Conservation (phyloP, 768 basidiomycete species). For the Suillus brevipes region DNA sequence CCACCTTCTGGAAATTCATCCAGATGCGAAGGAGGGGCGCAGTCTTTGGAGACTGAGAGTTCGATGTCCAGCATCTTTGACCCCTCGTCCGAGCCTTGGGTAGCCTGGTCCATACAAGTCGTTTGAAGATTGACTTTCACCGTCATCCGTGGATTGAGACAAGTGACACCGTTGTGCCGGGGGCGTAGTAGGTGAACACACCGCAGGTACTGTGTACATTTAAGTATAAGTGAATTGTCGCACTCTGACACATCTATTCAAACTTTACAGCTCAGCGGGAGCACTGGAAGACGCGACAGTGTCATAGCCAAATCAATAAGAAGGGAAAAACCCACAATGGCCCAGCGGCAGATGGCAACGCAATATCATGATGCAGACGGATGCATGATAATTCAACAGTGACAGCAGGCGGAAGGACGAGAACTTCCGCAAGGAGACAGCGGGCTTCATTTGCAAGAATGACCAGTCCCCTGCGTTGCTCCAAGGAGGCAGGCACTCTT, state of each 20-base stretch:
- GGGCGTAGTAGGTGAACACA: neutral
- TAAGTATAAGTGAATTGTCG: neutral
- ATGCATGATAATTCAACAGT: neutral
- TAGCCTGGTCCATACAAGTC: too few species aligned
- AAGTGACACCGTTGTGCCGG: neutral
- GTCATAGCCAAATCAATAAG: neutral
- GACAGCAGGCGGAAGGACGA: neutral
- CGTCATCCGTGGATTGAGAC: too few species aligned
- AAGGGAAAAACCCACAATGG: neutral
- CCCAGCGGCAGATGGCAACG: too few species aligned
- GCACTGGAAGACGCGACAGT: neutral
- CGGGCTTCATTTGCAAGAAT: neutral
- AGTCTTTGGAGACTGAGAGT: too few species aligned
- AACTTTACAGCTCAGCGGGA: neutral
- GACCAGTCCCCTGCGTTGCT: neutral
- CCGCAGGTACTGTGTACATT: neutral
- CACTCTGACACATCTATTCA: neutral
- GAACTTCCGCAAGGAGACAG: neutral
- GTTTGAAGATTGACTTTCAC: too few species aligned
- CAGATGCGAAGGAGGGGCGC: too few species aligned
- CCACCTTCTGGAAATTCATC: too few species aligned
- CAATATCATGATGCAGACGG: too few species aligned
- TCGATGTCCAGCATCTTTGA: too few species aligned
- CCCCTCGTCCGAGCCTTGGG: too few species aligned
- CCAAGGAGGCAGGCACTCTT: too few species aligned